These are phyloP conservation scores for Sideroxylon spinosum DNA, from an alignment of 179 eudicot genomes.

Conservation along the genomic window DNA sequence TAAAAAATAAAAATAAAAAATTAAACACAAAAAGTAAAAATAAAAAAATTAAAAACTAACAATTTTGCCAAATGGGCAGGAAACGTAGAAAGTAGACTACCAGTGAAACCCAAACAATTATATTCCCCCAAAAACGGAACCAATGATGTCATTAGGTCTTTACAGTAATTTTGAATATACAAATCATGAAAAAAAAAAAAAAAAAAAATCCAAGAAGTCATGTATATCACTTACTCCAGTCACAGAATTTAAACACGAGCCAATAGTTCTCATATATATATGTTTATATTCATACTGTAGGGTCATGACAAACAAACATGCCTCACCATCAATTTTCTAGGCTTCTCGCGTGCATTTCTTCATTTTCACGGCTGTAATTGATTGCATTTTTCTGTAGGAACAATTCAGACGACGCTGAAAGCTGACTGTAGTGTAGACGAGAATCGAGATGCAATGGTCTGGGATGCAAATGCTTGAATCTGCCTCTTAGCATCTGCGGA, in stretches of 20 bases:
- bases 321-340: constrained; percentile 12
- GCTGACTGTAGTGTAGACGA: constrained; percentile 76
- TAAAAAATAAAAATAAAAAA: too few species aligned
- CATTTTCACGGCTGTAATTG: not conserved
- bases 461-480: constrained; percentile 89
- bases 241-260: constrained; percentile 24
- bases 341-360: constrained; percentile 18
- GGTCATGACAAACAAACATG: constrained; percentile 18
- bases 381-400: constrained; percentile 16
- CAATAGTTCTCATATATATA: constrained; percentile 15
- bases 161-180: constrained; percentile 7
- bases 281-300: not conserved
- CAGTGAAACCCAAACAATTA: not conserved
- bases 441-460: constrained; percentile 76
- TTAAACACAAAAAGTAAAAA: too few species aligned
- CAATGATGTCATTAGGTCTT: not conserved
- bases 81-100: not conserved
- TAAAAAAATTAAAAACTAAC: too few species aligned
- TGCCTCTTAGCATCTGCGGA: constrained; percentile 95
- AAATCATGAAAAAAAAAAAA: not conserved
- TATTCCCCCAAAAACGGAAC: not conserved
- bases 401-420: constrained; percentile 69
- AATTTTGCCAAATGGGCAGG: not conserved
- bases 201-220: constrained; percentile 9
- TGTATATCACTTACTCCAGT: constrained; percentile 10